phyloP scores from a whole-genome alignment of 1,139 yeast species.

The Kurtzmaniella quercitrusa region DNA sequence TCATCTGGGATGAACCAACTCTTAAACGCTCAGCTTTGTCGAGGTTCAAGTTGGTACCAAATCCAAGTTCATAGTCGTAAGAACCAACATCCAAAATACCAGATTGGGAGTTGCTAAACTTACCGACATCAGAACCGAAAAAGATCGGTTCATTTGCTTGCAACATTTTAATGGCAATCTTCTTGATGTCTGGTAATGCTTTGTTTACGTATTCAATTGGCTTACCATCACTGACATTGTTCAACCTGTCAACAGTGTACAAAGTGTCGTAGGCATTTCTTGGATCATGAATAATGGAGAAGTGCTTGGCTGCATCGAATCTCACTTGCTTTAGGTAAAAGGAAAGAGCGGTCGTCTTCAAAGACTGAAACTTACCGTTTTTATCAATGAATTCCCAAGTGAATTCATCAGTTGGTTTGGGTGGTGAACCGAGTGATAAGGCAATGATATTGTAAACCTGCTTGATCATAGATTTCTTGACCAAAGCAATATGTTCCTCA shows the following conservation, averaged over 20 bases:
- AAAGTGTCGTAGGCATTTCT: conserved; percentile 62
- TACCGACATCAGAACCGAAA: conserved; percentile 86
- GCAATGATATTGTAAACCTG: conserved; percentile 62
- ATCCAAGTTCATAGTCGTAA: conserved; percentile 66
- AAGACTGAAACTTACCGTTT: conserved; percentile 54
- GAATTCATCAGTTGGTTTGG: conserved; percentile 62
- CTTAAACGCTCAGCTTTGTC: conserved; percentile 52
- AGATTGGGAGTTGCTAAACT: conserved; percentile 46
- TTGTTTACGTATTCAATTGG: conserved; percentile 68
- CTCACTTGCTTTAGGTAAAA: conserved; percentile 56
- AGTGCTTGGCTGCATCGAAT: conserved; percentile 49
- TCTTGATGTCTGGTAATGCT: conserved; percentile 53
- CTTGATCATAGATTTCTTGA: conserved; percentile 50
- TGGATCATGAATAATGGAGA: conserved; percentile 77
- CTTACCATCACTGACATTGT: conserved; percentile 66
- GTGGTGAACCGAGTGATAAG: conserved; percentile 73
- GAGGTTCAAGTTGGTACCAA: conserved; percentile 46
- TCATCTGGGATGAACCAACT: conserved; percentile 63
- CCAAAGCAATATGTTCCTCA: conserved; percentile 17
- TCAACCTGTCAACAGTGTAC: conserved; percentile 67
- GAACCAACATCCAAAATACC: conserved; percentile 71
- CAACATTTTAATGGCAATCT: conserved; percentile 62
- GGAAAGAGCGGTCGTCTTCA: conserved; percentile 57
- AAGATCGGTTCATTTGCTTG: conserved; percentile 72
- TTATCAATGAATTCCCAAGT: conserved; percentile 75